These are phyloP conservation scores for Penicillium hesseltinei DNA, from an alignment of 2,329 filamentous ascomycete genomes.

Conservation along the genomic window DNA sequence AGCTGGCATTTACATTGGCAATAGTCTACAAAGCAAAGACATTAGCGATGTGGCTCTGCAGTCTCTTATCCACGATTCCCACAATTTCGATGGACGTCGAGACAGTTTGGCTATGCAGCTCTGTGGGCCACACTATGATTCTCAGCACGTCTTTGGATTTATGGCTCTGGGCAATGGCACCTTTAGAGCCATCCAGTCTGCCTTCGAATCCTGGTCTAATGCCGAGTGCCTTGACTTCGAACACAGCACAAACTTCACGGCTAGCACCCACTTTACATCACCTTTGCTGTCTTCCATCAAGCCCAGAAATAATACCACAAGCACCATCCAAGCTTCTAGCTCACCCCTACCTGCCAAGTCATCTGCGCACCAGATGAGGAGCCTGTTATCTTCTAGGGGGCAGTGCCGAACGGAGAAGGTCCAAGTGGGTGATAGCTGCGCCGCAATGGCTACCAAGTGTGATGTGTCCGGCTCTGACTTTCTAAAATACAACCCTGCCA, in stretches of 20 bases:
- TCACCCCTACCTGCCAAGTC: background rate
- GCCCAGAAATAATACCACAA: background rate
- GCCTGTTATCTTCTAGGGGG: background rate
- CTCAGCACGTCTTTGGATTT: slow-evolving; percentile 36
- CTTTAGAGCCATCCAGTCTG: slow-evolving; percentile 1
- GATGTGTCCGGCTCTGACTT: slow-evolving; percentile 40
- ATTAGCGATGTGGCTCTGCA: slow-evolving; percentile 26
- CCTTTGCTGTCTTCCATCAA: background rate
- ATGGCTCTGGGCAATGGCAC: slow-evolving; percentile 20
- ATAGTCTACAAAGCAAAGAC: background rate
- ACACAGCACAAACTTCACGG: background rate
- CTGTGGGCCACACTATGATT: slow-evolving; percentile 31
- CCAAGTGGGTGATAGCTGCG: background rate
- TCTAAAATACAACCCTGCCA: slow-evolving; percentile 38
- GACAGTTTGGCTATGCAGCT: slow-evolving; percentile 40
- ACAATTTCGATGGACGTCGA: slow-evolving; percentile 23
- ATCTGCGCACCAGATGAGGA: background rate
- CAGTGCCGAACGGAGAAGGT: background rate
- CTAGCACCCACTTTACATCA: background rate
- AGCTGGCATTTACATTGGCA: background rate
- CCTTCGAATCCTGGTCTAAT: background rate
- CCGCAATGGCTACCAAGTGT: slow-evolving; percentile 28
- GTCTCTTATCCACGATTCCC: slow-evolving; percentile 27
- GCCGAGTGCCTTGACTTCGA: background rate
- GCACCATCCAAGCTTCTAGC: background rate